These are phyloP conservation scores for Chenopodium berlandieri DNA, from an alignment of 148 eudicot species.

Conservation along the genomic window DNA sequence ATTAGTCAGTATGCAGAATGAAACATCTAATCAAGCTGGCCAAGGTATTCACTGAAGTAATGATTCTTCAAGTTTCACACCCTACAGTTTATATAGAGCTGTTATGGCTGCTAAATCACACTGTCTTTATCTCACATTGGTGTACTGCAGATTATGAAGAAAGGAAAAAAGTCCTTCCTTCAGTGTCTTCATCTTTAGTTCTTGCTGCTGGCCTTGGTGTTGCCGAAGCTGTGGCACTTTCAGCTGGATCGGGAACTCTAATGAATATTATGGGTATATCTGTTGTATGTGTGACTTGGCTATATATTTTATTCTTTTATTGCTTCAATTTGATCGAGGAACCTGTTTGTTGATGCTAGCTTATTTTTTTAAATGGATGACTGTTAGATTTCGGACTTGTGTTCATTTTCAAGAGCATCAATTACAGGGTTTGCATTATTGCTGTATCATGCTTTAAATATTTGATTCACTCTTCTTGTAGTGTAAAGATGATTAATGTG, in stretches of 20 bases:
- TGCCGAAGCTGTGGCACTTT: constrained; percentile 79
- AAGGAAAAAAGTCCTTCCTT: constrained; percentile 59
- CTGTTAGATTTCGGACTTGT: neutral
- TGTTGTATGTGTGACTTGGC: constrained; percentile 68
- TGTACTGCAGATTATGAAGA: constrained; percentile 24
- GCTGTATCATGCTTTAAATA: neutral
- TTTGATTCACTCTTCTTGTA: neutral
- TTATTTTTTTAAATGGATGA: too few relatives aligned
- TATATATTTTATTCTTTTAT: constrained; percentile 23
- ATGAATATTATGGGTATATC: constrained; percentile 90
- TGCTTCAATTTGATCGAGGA: neutral
- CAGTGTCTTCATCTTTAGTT: constrained; percentile 73
- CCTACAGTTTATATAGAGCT: neutral
- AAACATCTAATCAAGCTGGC: constrained; percentile 27
- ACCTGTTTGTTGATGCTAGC: neutral
- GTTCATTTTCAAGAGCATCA: neutral
- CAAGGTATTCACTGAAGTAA: constrained; percentile 43
- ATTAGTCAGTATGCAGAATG: constrained; percentile 27
- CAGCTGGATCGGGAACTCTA: constrained; percentile 66
- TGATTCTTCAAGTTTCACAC: constrained; percentile 5
- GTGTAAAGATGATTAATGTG: neutral
- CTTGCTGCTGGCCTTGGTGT: constrained; percentile 79
- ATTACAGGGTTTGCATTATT: neutral
- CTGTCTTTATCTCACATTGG: constrained; percentile 8
- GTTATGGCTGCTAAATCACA: neutral